These are phyloP conservation scores for Edaphochlamys debaryana DNA, from an alignment of 139 green algal genomes.

Conservation along the genomic window DNA sequence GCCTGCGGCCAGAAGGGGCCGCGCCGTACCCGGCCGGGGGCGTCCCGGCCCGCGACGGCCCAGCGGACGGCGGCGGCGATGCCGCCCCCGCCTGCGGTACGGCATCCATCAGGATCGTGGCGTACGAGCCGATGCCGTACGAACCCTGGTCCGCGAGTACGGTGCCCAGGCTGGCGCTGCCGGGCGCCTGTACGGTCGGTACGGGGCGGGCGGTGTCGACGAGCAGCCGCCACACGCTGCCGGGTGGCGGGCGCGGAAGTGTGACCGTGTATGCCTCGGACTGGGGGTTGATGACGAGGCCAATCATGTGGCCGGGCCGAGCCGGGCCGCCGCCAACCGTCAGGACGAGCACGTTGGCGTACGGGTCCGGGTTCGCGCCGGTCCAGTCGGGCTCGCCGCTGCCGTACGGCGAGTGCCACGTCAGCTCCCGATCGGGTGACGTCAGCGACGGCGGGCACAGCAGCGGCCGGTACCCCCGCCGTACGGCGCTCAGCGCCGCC, in stretches of 20 bases:
- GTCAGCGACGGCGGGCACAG: constrained; percentile 12
- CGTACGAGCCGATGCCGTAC: neutral
- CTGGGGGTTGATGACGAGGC: constrained; percentile 15
- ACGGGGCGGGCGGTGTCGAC: constrained; percentile 21
- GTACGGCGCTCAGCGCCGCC: constrained; percentile 28
- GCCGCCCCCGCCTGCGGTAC: neutral
- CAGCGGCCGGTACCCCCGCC: constrained; percentile 13
- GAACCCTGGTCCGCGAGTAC: constrained; percentile 8
- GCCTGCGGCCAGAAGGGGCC: too few species aligned
- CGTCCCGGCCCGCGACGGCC: too few species aligned
- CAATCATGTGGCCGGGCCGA: constrained; percentile 17
- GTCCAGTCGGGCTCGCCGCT: constrained; percentile 26
- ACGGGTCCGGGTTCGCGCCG: neutral
- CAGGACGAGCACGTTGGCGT: constrained; percentile 8
- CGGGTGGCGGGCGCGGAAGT: constrained; percentile 12
- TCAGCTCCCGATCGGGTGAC: constrained; percentile 14
- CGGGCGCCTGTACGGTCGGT: neutral
- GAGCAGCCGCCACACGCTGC: constrained; percentile 18
- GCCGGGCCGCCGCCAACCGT: neutral
- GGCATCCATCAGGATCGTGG: constrained; percentile 18
- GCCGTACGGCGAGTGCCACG: constrained; percentile 26
- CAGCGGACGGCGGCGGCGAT: constrained; percentile 22
- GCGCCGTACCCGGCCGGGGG: too few species aligned
- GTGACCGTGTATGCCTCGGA: neutral
- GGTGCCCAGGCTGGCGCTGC: neutral